Evolutionary conservation across 163 green algal species (phyloP).

Genomic region (Scenedesmus sp.): DNA sequence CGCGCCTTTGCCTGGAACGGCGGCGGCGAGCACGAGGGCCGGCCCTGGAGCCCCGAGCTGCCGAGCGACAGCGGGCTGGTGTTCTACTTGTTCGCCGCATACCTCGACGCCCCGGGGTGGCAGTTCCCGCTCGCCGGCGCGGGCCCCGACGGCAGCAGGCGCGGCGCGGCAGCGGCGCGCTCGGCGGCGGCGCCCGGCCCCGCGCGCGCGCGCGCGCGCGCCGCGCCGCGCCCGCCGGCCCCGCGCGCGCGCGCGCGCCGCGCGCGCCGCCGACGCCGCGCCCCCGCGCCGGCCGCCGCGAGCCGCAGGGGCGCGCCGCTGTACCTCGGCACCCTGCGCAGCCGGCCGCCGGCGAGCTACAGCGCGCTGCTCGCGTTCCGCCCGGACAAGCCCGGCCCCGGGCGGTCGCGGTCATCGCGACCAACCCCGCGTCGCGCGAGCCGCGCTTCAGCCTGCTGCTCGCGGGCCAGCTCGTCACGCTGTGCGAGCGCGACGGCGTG

Average conservation of each 20-base stretch:
- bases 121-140: slow-evolving; percentile 51
- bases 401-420: slow-evolving; percentile 47
- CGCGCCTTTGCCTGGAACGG: slow-evolving; percentile 59
- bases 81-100: slow-evolving; percentile 84
- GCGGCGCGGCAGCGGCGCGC: neutral
- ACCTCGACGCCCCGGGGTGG: slow-evolving; percentile 76
- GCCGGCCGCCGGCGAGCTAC: slow-evolving; percentile 57
- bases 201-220: no score
- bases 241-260: no score
- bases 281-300: no score
- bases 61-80: slow-evolving; percentile 77
- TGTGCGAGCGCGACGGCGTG: slow-evolving; percentile 40
- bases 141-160: slow-evolving; percentile 31
- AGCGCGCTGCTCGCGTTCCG: slow-evolving; percentile 69
- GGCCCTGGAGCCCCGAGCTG: slow-evolving; percentile 78
- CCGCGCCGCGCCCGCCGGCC: no score
- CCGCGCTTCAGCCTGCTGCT: slow-evolving; percentile 50
- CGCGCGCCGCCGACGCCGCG: neutral
- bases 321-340: slow-evolving; percentile 70
- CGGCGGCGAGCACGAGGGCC: slow-evolving; percentile 65
- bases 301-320: slow-evolving; percentile 59
- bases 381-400: slow-evolving; percentile 57
- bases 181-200: no score
- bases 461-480: slow-evolving; percentile 37
- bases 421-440: neutral